phyloP scores from a whole-genome alignment of 805 yeast species.

The Wickerhamomyces subpelliculosus region DNA sequence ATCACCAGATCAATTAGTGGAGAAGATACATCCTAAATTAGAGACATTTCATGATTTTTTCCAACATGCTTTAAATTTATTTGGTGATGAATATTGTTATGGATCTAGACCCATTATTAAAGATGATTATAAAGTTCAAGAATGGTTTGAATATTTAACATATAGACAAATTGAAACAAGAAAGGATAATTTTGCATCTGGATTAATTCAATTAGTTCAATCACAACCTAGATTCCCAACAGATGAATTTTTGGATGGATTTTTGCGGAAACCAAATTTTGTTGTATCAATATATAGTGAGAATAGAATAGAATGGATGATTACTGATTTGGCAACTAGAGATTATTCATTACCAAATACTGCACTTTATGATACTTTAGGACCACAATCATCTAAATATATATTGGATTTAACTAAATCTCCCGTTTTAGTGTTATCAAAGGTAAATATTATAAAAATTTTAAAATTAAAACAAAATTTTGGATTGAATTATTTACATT shows the following conservation, averaged over 20 bases:
- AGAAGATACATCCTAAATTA: conserved; percentile 33
- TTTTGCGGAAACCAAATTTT: too few relatives aligned
- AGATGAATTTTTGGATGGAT: too few relatives aligned
- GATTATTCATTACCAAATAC: conserved; percentile 43
- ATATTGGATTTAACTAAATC: conserved; percentile 53
- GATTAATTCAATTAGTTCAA: conserved; percentile 30
- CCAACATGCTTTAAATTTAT: conserved; percentile 21
- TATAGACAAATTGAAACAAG: neutral
- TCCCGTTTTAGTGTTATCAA: conserved; percentile 43
- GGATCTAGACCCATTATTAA: neutral
- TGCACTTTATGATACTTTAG: conserved; percentile 49
- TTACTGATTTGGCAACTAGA: conserved; percentile 58
- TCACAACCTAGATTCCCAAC: too few relatives aligned
- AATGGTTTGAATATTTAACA: neutral
- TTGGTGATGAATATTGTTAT: neutral
- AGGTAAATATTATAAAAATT: conserved; percentile 35
- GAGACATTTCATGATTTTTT: conserved; percentile 35
- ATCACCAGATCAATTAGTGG: conserved; percentile 25
- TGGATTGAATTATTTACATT: conserved; percentile 27
- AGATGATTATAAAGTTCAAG: neutral
- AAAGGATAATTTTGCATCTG: conserved; percentile 40
- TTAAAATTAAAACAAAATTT: conserved; percentile 31
- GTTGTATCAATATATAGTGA: conserved; percentile 47
- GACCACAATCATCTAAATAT: conserved; percentile 53
- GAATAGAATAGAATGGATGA: conserved; percentile 59